phyloP scores from a whole-genome alignment of 1,284 basidiomycete species.

The Austropuccinia psidii region DNA sequence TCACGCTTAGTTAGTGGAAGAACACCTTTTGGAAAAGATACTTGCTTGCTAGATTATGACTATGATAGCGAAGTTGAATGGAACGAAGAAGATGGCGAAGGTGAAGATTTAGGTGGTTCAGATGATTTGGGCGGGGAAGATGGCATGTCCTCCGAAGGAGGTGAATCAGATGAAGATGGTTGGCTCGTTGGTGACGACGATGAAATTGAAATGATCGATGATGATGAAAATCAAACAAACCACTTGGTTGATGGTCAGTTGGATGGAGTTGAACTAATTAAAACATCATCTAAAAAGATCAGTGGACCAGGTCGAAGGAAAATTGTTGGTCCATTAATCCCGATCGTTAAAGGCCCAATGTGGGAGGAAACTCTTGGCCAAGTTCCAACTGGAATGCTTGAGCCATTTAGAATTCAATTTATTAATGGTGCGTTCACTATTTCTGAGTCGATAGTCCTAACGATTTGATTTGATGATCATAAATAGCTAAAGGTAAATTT shows the following conservation, averaged over 20 bases:
- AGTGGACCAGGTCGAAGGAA: slow-evolving; percentile 56
- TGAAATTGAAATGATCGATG: slow-evolving; percentile 39
- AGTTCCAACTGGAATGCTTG: slow-evolving; percentile 4
- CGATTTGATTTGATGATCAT: neutral
- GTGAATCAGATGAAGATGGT: slow-evolving; percentile 57
- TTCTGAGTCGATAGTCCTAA: neutral
- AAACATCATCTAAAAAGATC: slow-evolving; percentile 38
- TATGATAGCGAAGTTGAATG: slow-evolving; percentile 54
- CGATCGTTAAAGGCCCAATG: slow-evolving; percentile 66
- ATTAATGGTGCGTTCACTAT: slow-evolving; percentile 8
- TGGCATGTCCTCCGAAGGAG: slow-evolving; percentile 48
- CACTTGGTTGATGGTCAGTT: slow-evolving; percentile 52
- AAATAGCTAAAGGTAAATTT: neutral
- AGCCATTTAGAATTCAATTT: slow-evolving; percentile 26
- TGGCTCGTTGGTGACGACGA: slow-evolving; percentile 40
- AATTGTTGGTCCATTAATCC: slow-evolving; percentile 61
- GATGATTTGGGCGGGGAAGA: slow-evolving; percentile 63
- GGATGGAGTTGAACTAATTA: slow-evolving; percentile 49
- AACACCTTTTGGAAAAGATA: slow-evolving; percentile 64
- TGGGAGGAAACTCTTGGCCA: slow-evolving; percentile 61
- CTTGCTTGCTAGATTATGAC: slow-evolving; percentile 63
- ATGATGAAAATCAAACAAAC: slow-evolving; percentile 39
- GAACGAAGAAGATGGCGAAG: slow-evolving; percentile 20
- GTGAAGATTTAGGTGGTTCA: slow-evolving; percentile 60
- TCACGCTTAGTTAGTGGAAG: slow-evolving; percentile 64